Percentiles rank a stretch among this genome's conserved stretches.
These are phyloP conservation scores for Rutstroemia sp. DNA, from an alignment of 2,329 filamentous ascomycete species.

Conservation along the genomic window DNA sequence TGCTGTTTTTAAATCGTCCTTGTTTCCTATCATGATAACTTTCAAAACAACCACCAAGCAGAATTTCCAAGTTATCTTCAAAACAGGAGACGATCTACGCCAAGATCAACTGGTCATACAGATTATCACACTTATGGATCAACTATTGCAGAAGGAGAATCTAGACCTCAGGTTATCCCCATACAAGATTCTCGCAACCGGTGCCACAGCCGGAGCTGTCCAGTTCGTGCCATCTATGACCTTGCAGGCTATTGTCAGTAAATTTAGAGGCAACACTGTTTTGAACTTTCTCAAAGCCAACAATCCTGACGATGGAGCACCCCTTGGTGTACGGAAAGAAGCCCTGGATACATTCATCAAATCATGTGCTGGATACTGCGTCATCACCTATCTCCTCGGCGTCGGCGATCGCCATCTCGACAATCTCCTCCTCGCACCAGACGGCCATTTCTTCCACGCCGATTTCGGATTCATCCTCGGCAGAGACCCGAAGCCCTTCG, in stretches of 20 bases:
- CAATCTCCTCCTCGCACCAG: conserved; percentile 83
- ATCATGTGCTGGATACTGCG: conserved; percentile 94
- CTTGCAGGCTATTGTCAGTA: conserved; percentile 74
- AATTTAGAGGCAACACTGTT: conserved; percentile 67
- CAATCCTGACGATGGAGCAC: conserved; percentile 77
- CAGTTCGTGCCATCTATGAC: conserved; percentile 88
- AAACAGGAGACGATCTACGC: conserved; percentile 89
- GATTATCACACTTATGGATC: conserved; percentile 97
- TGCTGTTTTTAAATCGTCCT: conserved; percentile 89
- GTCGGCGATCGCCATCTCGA: conserved; percentile 95
- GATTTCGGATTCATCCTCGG: conserved; percentile 98
- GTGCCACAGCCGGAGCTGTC: conserved; percentile 78
- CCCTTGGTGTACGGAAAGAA: conserved; percentile 82
- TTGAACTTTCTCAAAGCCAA: conserved; percentile 81
- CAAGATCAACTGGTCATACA: conserved; percentile 97
- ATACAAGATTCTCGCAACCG: conserved; percentile 93
- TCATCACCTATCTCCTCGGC: conserved; percentile 95
- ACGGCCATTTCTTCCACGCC: conserved; percentile 94
- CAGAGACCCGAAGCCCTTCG: conserved; percentile 94
- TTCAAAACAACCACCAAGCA: conserved; percentile 74
- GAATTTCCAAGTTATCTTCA: conserved; percentile 92
- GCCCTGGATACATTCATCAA: conserved; percentile 93
- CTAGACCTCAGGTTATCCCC: conserved; percentile 90
- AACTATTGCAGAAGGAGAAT: conserved; percentile 90
- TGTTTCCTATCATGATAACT: conserved; percentile 84